A percentile compares a stretch with the other conserved stretches of the same genome.
Evolutionary conservation across 1,139 yeast species (phyloP).

Genomic region (Magnusiomyces magnusii): DNA sequence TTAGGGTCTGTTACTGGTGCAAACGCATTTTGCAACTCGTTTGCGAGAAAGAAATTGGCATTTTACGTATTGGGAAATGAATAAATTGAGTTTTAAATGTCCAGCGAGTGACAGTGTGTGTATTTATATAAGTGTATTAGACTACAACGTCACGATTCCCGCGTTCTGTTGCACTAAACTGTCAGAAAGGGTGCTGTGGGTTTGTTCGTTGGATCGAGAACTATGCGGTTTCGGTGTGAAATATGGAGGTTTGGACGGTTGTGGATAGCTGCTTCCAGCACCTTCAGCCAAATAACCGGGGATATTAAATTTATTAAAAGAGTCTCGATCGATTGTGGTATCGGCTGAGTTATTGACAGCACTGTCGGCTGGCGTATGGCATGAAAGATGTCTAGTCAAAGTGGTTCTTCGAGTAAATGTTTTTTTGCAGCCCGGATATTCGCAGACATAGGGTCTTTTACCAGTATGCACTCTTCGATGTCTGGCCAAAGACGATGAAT

Average conservation of each 20-base stretch:
- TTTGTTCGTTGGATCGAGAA: background rate
- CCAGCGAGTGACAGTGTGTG: no score
- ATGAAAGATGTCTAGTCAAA: conserved; percentile 57
- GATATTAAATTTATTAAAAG: background rate
- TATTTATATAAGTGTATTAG: no score
- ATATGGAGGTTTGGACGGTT: background rate
- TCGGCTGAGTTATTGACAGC: no score
- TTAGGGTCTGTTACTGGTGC: no score
- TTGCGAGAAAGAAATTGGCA: no score
- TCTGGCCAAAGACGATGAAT: conserved; percentile 37
- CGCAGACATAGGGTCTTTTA: conserved; percentile 65
- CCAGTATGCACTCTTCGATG: conserved; percentile 37
- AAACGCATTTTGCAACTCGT: no score
- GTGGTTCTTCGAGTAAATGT: conserved; percentile 63
- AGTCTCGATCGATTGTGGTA: background rate
- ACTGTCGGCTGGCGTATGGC: conserved; percentile 36
- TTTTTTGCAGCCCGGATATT: conserved; percentile 58
- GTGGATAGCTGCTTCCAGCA: background rate
- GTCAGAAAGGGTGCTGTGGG: background rate
- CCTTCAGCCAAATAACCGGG: background rate
- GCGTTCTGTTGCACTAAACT: background rate
- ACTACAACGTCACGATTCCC: background rate
- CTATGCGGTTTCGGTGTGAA: background rate
- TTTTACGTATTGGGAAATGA: no score
- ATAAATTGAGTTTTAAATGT: no score